Evolutionary conservation across 495 filamentous ascomycete species (phyloP), one percentile per base, ranked within the genome.

Genomic region (Talaromyces adpressus): DNA sequence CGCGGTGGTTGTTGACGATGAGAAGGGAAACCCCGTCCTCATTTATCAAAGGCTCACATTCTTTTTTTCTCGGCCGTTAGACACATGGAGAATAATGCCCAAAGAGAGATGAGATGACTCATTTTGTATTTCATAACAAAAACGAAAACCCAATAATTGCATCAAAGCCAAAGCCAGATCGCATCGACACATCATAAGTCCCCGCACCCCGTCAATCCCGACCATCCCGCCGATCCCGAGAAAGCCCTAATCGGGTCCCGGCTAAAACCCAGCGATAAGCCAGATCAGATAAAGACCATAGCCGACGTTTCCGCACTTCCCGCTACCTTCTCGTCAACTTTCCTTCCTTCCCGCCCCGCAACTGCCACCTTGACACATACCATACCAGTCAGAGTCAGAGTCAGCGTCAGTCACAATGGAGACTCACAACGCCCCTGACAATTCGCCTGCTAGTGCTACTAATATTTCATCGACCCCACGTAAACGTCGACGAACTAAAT

Each of bases 401-500:
- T 27, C 27, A 27, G 27, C 3, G 27, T 27, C 27, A 30, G 6
- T 27, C 52, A 29, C 12, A 56, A 56, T 56, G 52, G 9, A 45
- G 18, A 30, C 29, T 41, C 39, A n/a, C 6, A 16, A 25, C 34
- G 25, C 32, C 3, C 14, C 45, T 20, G 25, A 16, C 14, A 53
- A 63, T 18, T 29, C 32, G 16, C 47, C 25, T 41, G n/a, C 39
- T 16, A 49, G 14, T 41, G 20, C 29, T 36, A 51, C 56, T 11
- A 30, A 30, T 30, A 53, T 18, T 36, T 20, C 12, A 16, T 18
- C 39, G 5, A 49, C 30, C 22, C 47, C 62, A 52, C 60, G 41
- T 29, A 77, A 71, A 62, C 72, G 77, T 20, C 77, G 72, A 51
- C 69, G 77, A 0, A 32, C 73, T 7, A 69, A 74, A 8, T 62